Evolutionary conservation across 257 asterid species (phyloP).

Genomic region (Solanum clarkiae): DNA sequence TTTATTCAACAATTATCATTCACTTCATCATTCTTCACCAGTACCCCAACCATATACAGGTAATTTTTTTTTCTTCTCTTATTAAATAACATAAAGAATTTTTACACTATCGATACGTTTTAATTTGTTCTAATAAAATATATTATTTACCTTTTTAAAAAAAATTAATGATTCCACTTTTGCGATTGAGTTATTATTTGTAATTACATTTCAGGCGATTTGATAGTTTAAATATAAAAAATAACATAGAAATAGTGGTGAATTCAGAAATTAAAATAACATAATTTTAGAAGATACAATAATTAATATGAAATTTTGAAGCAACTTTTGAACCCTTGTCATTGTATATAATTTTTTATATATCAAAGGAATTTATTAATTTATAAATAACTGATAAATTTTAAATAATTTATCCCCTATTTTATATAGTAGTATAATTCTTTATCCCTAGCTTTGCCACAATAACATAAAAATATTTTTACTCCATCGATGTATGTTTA

Average conservation of each 20-base stretch:
- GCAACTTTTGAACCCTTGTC: not conserved
- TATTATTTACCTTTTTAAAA: not conserved
- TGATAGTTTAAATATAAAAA: not conserved
- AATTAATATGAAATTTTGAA: not conserved
- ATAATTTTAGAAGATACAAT: not conserved
- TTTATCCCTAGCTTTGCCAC: not conserved
- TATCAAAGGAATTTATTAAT: not conserved
- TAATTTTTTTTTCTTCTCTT: not conserved
- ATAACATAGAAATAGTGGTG: not conserved
- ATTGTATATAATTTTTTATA: not conserved
- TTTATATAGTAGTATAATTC: not conserved
- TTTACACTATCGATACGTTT: not conserved
- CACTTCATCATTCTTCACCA: conserved; percentile 71
- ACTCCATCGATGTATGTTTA: not conserved
- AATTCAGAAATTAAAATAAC: not conserved
- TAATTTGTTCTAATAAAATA: not conserved
- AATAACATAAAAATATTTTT: not conserved
- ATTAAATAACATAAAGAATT: not conserved
- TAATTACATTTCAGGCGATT: not conserved
- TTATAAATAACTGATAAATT: not conserved
- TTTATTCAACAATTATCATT: conserved; percentile 55
- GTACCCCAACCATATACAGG: conserved; percentile 83
- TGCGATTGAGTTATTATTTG: not conserved
- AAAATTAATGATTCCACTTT: not conserved
- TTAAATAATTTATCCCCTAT: not conserved